Evolutionary conservation across 331 rosid species (phyloP), one percentile per base, ranked within the genome.

Genomic region (Phaseolus coccineus): DNA sequence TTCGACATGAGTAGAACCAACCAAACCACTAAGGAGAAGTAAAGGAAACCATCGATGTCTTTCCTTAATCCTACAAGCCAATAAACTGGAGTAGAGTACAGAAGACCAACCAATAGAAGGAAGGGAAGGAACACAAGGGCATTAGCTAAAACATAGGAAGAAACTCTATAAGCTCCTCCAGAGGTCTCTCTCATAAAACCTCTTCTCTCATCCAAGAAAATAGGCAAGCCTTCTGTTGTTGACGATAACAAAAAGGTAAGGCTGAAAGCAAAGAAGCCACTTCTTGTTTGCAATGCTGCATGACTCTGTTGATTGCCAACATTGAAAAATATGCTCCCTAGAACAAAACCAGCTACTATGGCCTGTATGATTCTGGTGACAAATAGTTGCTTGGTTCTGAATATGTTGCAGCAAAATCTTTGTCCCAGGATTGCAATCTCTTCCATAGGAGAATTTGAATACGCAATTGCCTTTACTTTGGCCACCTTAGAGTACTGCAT

Each of bases 351-450:
- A 50, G 87, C 93, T 52, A 88, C 77, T 10, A 90, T 8, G 39
- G 98, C 91, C 51, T 93, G 97, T 57, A 90, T 80, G 73, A 95
- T 94, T 86, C 98, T 89, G 19, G 94, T 66, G 37, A 86, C 77
- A 65, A 94, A 94, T 44, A 95, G 90, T 84, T 95, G 98, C 52
- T 86, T 95, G 80, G 97, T 95, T 88, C 99, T 86, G 85, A 93
- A 89, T 64, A 93, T 90, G 89, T 95, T 95, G 74, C 84, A 73
- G 93, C 88, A 91, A 77, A 94, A 94, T 71, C 98, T 89, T 73
- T 80, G 86, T 76, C 97, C 98, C 19, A 94, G 94, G 80, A 94
- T 90, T 28, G 84, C 19, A 71, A 90, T 78, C 86, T 94, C 98
- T 48, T 77, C 71, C 69, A 74, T 30, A 50, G 84, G 82, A 69